These are phyloP conservation scores for Eremothecium gossypii DNA, from an alignment of 1,139 yeast species.

Conservation along the genomic window DNA sequence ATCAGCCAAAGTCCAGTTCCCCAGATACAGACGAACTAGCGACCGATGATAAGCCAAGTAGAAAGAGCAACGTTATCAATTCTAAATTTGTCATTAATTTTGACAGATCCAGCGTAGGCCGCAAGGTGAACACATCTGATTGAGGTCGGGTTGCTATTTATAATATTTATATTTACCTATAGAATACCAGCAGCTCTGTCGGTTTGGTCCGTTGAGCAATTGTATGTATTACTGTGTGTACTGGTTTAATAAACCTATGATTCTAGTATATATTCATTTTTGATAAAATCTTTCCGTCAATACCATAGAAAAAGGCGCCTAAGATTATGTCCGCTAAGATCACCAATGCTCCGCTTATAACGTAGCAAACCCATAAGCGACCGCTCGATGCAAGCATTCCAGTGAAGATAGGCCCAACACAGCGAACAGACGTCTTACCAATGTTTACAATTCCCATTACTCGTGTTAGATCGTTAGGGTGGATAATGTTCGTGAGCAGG, in stretches of 20 bases:
- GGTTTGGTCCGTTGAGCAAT: neutral
- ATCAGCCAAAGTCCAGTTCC: conserved; percentile 14
- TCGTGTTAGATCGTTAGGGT: conserved; percentile 53
- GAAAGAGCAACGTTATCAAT: conserved; percentile 21
- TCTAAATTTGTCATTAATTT: conserved; percentile 31
- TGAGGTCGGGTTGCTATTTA: neutral
- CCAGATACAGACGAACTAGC: conserved; percentile 4
- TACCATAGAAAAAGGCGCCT: conserved; percentile 26
- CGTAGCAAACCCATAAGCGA: conserved; percentile 46
- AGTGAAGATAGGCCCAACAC: conserved; percentile 72
- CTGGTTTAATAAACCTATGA: neutral
- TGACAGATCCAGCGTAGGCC: conserved; percentile 33
- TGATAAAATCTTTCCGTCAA: conserved; percentile 22
- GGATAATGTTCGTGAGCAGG: conserved; percentile 58
- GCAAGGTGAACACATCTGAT: conserved; percentile 25
- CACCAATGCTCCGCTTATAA: conserved; percentile 51
- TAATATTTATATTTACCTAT: neutral
- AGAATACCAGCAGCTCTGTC: neutral
- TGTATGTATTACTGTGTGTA: conserved; percentile 1
- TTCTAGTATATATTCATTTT: conserved; percentile 3
- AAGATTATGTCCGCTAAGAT: conserved; percentile 30
- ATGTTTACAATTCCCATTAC: conserved; percentile 83
- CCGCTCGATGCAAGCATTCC: conserved; percentile 57
- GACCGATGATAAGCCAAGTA: conserved; percentile 9
- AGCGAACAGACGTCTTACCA: conserved; percentile 75